Base-by-base conservation (phyloP, 2,329 filamentous ascomycete species). In the Eutypella sp. region DNA sequence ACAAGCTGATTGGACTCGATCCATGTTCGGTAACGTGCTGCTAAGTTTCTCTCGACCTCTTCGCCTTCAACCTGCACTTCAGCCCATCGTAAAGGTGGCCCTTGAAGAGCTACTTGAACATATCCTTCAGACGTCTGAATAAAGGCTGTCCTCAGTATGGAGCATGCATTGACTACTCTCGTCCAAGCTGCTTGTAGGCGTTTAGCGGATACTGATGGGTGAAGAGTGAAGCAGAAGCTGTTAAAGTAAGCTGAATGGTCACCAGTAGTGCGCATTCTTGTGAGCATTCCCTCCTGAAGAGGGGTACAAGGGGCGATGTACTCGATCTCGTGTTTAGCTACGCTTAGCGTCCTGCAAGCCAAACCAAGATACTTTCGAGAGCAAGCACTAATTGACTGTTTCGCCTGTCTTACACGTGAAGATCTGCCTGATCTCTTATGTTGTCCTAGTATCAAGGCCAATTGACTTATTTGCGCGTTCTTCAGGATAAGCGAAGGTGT, bases 271-370 rank as follows among this genome's bases (percentile, higher is more conserved):
- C 86, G 61, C 20, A 82, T 84, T 41, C 82, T 78, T 5, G 85
- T 85, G 41, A 96, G 81, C 71, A 96, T 92, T 0, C 90, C 91
- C 61, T 92, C 82, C 58, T 96, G 91, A 1, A 96, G 69, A 0
- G 90, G 79, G 1, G 91, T 95, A 60, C 91, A 96, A 4, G 90
- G 91, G 0, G 81, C 81, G 42, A 96, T 79, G 47, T 80, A 79
- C 58, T 93, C 85, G 9, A 96, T 76, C 1, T 81, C 70, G 5
- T 66, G 59, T 1, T 70, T 63, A 1, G 69, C 56, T 2, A 84
- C 51, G 0, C 66, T 65, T 0, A 95, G 67, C 3, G 70, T 65
- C 6, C 70, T 69, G 16, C 78, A 79, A 6, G 79, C 74, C 6
- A 64, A 54, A 10, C 74, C 65, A 5, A 74, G 69, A 61, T 89